These are phyloP conservation scores for Phialocephala subalpina DNA, from an alignment of 2,329 filamentous ascomycete species.

Conservation along the genomic window DNA sequence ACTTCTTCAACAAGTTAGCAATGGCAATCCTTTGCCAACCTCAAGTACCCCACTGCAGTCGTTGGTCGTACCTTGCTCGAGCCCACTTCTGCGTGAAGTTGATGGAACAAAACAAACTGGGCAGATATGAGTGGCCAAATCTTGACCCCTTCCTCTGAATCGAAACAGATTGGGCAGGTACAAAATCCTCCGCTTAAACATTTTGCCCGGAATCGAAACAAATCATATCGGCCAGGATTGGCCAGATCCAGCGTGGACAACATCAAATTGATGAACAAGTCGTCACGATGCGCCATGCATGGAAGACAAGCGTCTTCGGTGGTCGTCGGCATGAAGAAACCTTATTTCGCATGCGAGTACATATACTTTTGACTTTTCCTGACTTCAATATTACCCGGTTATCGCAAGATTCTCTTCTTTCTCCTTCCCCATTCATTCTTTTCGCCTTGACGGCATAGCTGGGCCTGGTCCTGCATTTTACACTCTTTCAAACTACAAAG, in stretches of 20 bases:
- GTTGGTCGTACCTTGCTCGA: background rate
- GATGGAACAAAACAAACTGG: slow-evolving; percentile 11
- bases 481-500: slow-evolving; percentile 6
- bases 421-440: slow-evolving; percentile 13
- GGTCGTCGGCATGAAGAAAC: background rate
- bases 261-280: slow-evolving; percentile 16
- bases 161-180: slow-evolving; percentile 11
- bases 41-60: slow-evolving; percentile 2
- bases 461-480: slow-evolving; percentile 22
- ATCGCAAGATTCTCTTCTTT: slow-evolving; percentile 20
- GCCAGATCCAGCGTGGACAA: background rate
- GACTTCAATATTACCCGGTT: background rate
- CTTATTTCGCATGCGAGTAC: slow-evolving; percentile 6
- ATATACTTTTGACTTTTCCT: slow-evolving; percentile 12
- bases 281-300: slow-evolving; percentile 6
- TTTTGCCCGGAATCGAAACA: background rate
- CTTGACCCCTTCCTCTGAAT: background rate
- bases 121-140: background rate
- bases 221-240: slow-evolving; percentile 13
- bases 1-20: background rate
- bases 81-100: slow-evolving; percentile 8
- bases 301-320: slow-evolving; percentile 4
- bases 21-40: background rate
- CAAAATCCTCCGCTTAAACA: no score
- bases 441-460: slow-evolving; percentile 25